Percentiles rank a stretch among this genome's conserved stretches.
Evolutionary conservation across 495 filamentous ascomycete species (phyloP).

Genomic region (Penicillium alfredii): DNA sequence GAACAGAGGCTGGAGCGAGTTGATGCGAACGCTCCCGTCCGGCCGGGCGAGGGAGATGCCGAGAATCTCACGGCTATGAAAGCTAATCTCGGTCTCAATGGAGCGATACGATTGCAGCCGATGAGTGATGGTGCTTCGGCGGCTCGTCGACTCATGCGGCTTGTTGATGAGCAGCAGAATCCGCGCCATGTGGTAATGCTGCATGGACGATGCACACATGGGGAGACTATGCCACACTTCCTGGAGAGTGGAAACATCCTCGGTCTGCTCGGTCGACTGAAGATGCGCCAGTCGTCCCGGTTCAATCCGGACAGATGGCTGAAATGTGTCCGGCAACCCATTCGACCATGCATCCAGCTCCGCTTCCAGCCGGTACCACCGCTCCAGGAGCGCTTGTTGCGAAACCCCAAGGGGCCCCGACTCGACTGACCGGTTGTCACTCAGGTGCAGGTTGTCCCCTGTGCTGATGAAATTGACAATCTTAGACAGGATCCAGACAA

Average conservation of each 20-base stretch:
- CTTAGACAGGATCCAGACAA: conserved; percentile 59
- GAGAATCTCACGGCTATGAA: conserved; percentile 54
- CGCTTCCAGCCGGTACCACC: conserved; percentile 49
- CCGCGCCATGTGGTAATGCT: conserved; percentile 60
- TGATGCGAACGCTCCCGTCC: conserved; percentile 51
- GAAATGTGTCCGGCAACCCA: conserved; percentile 53
- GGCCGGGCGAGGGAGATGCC: conserved; percentile 50
- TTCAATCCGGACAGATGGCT: conserved; percentile 42
- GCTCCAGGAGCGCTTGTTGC: conserved; percentile 49
- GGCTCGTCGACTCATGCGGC: conserved; percentile 50
- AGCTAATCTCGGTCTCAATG: conserved; percentile 47
- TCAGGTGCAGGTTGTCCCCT: conserved; percentile 41
- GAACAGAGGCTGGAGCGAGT: conserved; percentile 56
- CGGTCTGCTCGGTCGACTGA: conserved; percentile 19
- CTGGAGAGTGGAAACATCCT: conserved; percentile 37
- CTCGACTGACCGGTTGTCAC: conserved; percentile 26
- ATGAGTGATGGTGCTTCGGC: conserved; percentile 43
- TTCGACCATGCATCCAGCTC: conserved; percentile 56
- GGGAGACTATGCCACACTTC: conserved; percentile 60
- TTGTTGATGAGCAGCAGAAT: conserved; percentile 58
- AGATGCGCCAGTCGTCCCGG: conserved; percentile 16
- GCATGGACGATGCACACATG: conserved; percentile 60
- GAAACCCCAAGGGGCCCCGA: conserved; percentile 42
- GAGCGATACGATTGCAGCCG: conserved; percentile 49
- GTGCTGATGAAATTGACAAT: conserved; percentile 57